Conservation (phyloP, 1,139 yeast genomes). For the Lodderomyces theae region DNA sequence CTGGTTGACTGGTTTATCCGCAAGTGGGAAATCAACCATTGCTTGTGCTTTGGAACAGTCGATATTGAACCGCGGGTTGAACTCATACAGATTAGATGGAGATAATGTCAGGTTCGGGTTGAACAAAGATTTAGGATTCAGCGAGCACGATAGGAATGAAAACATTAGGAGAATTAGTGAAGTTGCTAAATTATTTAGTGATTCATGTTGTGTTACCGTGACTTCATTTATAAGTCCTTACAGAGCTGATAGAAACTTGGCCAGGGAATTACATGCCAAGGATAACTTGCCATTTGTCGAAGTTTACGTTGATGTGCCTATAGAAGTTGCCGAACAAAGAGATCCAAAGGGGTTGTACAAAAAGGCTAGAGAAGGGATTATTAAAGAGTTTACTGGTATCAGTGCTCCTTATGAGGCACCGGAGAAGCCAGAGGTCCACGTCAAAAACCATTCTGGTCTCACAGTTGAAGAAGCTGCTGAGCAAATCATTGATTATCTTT, state of each 20-base stretch:
- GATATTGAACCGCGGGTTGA: conserved; percentile 61
- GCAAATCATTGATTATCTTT: conserved; percentile 67
- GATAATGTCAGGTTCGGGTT: conserved; percentile 92
- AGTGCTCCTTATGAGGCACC: conserved; percentile 97
- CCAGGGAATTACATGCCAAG: conserved; percentile 78
- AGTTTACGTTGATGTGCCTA: conserved; percentile 88
- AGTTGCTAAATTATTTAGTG: conserved; percentile 87
- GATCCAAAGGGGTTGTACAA: conserved; percentile 96
- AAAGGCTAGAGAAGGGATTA: conserved; percentile 92
- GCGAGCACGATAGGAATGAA: conserved; percentile 88
- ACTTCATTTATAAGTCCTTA: conserved; percentile 94
- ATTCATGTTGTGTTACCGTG: conserved; percentile 77
- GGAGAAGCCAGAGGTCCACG: conserved; percentile 73
- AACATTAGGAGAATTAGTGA: conserved; percentile 93
- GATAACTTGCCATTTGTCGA: conserved; percentile 81
- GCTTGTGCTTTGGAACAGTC: conserved; percentile 92
- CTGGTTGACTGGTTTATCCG: conserved; percentile 94
- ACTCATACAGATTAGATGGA: conserved; percentile 88
- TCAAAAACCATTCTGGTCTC: conserved; percentile 63
- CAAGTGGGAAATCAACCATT: conserved; percentile 91
- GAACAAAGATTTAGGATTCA: conserved; percentile 90
- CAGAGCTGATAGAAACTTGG: conserved; percentile 75
- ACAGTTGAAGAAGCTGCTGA: conserved; percentile 80
- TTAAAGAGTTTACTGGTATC: conserved; percentile 92
- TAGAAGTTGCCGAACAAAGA: conserved; percentile 90